Percentiles rank a stretch among this genome's conserved stretches.
Evolutionary conservation across 1,284 basidiomycete species (phyloP).

Genomic region (Naganishia albida): DNA sequence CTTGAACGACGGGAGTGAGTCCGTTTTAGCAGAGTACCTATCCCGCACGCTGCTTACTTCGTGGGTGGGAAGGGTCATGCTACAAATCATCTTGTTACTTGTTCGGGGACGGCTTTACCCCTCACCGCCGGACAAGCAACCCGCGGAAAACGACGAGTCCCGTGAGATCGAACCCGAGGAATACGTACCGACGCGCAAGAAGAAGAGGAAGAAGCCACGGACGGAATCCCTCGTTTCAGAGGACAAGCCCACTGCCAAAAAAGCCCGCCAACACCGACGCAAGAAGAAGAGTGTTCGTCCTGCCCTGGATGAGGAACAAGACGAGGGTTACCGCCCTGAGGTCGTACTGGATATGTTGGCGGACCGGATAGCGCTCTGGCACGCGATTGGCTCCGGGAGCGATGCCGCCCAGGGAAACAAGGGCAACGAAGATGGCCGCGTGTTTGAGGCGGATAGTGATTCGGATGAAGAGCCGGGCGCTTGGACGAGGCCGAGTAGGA

Average conservation of each 20-base stretch:
- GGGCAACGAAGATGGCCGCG: neutral
- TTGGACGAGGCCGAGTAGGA: neutral
- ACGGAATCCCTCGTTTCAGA: neutral
- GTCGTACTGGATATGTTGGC: conserved; percentile 21
- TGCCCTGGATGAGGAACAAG: neutral
- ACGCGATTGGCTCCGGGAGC: conserved; percentile 16
- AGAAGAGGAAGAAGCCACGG: conserved; percentile 14
- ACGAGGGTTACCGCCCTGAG: neutral
- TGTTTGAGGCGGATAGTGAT: conserved; percentile 3
- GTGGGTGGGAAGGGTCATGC: conserved; percentile 13
- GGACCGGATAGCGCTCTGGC: conserved; percentile 27
- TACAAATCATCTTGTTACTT: conserved; percentile 28
- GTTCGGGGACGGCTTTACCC: conserved; percentile 3
- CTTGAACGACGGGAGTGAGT: conserved; percentile 31
- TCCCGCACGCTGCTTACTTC: no score
- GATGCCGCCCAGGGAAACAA: neutral
- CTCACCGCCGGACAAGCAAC: neutral
- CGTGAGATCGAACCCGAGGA: neutral
- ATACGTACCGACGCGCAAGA: neutral
- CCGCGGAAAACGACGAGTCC: neutral
- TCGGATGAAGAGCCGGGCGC: neutral
- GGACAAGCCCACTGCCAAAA: neutral
- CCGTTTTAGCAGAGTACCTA: no score
- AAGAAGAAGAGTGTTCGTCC: neutral
- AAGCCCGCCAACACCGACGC: neutral